A percentile compares a stretch with the other conserved stretches of the same genome.
Conservation (phyloP, 306 rosid species). For the Pyrus bretschneideri region DNA sequence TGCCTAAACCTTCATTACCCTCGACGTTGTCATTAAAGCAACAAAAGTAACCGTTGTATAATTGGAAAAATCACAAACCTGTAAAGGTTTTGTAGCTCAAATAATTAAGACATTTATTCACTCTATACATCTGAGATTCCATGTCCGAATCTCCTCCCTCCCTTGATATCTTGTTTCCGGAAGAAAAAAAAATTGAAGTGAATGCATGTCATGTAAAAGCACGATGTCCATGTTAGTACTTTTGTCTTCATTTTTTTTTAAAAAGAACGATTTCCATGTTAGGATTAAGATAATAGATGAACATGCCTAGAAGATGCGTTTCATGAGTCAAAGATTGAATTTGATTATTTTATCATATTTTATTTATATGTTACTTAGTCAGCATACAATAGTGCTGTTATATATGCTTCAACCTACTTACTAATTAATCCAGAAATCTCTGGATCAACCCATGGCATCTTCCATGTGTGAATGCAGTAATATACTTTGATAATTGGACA, state of each 20-base stretch:
- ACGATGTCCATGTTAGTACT: not conserved
- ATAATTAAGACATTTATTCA: not conserved
- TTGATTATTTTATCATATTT: not conserved
- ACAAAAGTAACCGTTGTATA: not conserved
- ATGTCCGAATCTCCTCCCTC: not conserved
- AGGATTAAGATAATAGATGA: not conserved
- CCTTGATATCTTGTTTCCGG: not conserved
- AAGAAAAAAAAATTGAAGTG: too few species aligned
- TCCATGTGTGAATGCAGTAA: not conserved
- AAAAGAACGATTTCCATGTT: too few species aligned
- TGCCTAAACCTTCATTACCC: not conserved
- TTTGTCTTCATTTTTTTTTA: not conserved
- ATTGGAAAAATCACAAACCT: not conserved
- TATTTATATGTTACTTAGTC: not conserved
- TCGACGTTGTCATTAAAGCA: not conserved
- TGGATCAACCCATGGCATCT: not conserved
- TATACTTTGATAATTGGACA: not conserved
- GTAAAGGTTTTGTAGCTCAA: not conserved
- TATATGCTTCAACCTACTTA: not conserved
- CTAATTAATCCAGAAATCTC: not conserved
- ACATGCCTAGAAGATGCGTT: conserved; percentile 3
- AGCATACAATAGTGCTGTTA: not conserved
- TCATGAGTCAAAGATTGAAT: not conserved
- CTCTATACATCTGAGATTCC: too few species aligned
- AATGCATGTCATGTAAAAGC: not conserved